Conservation (phyloP, 352 stramenopile species). For the Blastocystis sp. region DNA sequence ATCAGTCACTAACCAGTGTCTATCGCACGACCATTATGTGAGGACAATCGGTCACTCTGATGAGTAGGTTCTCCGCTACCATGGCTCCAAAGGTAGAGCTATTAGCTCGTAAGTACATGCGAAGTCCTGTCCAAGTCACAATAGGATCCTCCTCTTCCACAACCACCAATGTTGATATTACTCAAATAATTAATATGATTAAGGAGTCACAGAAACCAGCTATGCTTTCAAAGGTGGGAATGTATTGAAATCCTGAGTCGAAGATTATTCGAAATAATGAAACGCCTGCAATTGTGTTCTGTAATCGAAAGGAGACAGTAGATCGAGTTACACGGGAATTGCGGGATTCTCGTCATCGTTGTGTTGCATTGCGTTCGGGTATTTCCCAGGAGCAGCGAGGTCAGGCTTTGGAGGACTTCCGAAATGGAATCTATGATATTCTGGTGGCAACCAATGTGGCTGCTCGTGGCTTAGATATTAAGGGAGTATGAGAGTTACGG, state of each 20-base stretch:
- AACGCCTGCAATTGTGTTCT: conserved; percentile 92
- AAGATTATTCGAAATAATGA: conserved; percentile 79
- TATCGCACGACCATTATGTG: conserved; percentile 66
- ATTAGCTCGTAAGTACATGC: conserved; percentile 92
- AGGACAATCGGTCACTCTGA: conserved; percentile 71
- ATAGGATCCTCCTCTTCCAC: conserved; percentile 91
- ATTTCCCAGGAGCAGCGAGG: conserved; percentile 93
- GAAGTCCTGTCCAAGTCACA: conserved; percentile 91
- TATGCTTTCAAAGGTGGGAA: conserved; percentile 73
- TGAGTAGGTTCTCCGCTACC: conserved; percentile 96
- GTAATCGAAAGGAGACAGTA: conserved; percentile 97
- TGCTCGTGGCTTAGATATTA: conserved; percentile 92
- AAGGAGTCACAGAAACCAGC: conserved; percentile 83
- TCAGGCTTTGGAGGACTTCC: conserved; percentile 83
- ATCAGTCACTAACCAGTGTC: conserved; percentile 32
- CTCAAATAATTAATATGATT: conserved; percentile 87
- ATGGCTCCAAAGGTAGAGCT: conserved; percentile 94
- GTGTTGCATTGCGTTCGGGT: conserved; percentile 84
- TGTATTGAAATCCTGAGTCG: conserved; percentile 73
- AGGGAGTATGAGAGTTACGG: conserved; percentile 70
- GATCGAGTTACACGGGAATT: conserved; percentile 73
- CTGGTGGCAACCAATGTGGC: conserved; percentile 76
- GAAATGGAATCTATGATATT: conserved; percentile 70
- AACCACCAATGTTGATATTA: conserved; percentile 95
- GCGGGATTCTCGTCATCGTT: conserved; percentile 8